Evolutionary conservation across 2,329 filamentous ascomycete genomes (phyloP).

Genomic region (Trichoderma sp.): DNA sequence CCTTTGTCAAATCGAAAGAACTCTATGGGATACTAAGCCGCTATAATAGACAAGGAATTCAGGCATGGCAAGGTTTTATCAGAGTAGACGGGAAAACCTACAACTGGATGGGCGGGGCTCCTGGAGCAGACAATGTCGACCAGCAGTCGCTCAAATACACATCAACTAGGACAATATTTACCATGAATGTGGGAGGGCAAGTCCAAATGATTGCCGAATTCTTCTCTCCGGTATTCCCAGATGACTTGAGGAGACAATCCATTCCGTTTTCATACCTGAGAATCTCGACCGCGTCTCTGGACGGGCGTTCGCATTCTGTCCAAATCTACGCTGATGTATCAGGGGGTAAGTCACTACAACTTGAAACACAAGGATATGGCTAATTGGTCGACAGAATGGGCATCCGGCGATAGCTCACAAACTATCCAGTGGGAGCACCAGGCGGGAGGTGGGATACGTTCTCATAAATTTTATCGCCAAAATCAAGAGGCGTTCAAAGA

Average conservation of each 20-base stretch:
- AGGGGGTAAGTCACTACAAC: conserved; percentile 21
- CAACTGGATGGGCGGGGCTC: conserved; percentile 64
- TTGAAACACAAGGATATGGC: neutral
- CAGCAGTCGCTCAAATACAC: conserved; percentile 68
- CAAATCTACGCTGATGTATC: conserved; percentile 72
- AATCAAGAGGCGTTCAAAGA: conserved; percentile 67
- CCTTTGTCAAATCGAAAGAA: neutral
- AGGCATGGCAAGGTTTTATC: conserved; percentile 67
- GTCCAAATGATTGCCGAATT: conserved; percentile 68
- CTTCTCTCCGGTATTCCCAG: conserved; percentile 65
- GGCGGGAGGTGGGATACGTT: conserved; percentile 50
- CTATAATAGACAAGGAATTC: conserved; percentile 40
- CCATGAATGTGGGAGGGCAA: conserved; percentile 58
- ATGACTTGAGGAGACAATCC: conserved; percentile 65
- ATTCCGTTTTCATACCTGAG: conserved; percentile 69
- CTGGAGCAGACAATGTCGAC: conserved; percentile 48
- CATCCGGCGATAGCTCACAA: conserved; percentile 57
- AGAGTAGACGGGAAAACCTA: conserved; percentile 62
- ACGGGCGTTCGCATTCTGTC: conserved; percentile 61
- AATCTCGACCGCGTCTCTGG: conserved; percentile 59
- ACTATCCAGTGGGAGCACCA: conserved; percentile 62
- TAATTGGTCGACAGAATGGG: conserved; percentile 57
- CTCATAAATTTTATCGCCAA: conserved; percentile 61
- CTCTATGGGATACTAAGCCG: conserved; percentile 23
- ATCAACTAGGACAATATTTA: conserved; percentile 68